Evolutionary conservation across 176 grass and related monocot species (phyloP), one percentile per base, ranked within the genome.

Genomic region (Paspalum notatum): DNA sequence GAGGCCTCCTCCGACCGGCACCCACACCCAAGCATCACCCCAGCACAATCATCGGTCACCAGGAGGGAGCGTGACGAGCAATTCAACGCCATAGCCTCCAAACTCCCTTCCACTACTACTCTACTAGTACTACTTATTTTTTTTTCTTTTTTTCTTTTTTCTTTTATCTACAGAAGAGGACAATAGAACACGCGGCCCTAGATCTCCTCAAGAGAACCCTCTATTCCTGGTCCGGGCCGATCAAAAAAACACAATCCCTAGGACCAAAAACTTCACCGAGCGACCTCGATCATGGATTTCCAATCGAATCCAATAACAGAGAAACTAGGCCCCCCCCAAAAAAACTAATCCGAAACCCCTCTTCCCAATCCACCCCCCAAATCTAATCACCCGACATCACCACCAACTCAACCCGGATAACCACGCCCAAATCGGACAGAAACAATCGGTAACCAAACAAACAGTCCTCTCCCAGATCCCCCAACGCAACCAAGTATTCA

Each of bases 221-320:
- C 90, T 77, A 91, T 97, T 91, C 87, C 85, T 87, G 85, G 85
- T 87, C 84, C 80, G 79, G 83, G 84, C 79, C 71, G 80, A 85
- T 84, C 8, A 83, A 85, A 97, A 87, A 96, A 86, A 84, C 65
- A 68, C 66, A 80, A 90, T 82, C 84, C 80, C 88, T 58, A 89
- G 90, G 87, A 93, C 90, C 88, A 93, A 87, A 91, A 97, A 97
- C 82, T 84, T 97, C 93, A 93, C 90, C 32, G 93, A 93, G 93
- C 88, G 86, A 76, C 89, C 90, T 83, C 76, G 88, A 86, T 91
- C 80, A 78, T 69, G 90, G 81, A 83, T 85, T 85, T 67, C 79
- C 73, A 72, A 86, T 41, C 10, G 77, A 75, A 74, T 84, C 84
- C 74, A 26, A 71, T 26, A 55, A 32, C 77, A 78, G 66, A 82